Evolutionary conservation across 805 yeast genomes (phyloP).

Genomic region (Myxozyma neglecta): DNA sequence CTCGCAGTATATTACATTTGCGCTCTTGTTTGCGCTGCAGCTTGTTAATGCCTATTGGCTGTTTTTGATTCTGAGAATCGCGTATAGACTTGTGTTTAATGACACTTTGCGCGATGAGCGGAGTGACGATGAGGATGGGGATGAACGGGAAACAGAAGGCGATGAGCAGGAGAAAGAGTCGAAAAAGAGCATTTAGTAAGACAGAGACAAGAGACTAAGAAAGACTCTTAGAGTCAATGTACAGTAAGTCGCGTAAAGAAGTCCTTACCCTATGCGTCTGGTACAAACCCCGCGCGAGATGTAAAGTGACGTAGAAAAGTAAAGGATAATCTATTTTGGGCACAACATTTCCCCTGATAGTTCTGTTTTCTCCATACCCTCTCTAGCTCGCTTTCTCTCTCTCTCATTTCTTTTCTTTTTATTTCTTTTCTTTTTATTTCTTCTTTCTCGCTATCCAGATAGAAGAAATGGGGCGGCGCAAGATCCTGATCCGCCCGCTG

Average conservation of each 20-base stretch:
- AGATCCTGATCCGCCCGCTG: constrained; percentile 89
- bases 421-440: neutral
- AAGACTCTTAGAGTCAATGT: too few relatives aligned
- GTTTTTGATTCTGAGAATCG: constrained; percentile 73
- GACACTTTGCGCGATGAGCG: constrained; percentile 77
- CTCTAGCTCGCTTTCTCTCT: neutral
- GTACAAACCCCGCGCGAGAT: too few relatives aligned
- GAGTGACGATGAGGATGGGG: constrained; percentile 78
- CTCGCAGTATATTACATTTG: constrained; percentile 85
- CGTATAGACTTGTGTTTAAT: constrained; percentile 60
- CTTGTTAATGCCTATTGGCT: constrained; percentile 88
- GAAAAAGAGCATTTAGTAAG: neutral
- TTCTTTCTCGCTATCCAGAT: neutral
- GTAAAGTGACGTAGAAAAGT: too few relatives aligned
- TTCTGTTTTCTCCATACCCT: neutral
- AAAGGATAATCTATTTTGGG: too few relatives aligned
- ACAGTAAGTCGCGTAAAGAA: neutral
- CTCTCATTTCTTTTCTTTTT: neutral
- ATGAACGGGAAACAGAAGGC: constrained; percentile 32
- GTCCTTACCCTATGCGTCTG: too few relatives aligned
- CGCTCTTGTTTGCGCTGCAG: constrained; percentile 75
- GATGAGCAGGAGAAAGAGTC: neutral
- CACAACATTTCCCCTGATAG: too few relatives aligned
- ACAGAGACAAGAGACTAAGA: too few relatives aligned
- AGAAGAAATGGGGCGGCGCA: constrained; percentile 85